These are phyloP conservation scores for Kodamaea neixiangensis DNA, from an alignment of 805 yeast genomes.

Conservation along the genomic window DNA sequence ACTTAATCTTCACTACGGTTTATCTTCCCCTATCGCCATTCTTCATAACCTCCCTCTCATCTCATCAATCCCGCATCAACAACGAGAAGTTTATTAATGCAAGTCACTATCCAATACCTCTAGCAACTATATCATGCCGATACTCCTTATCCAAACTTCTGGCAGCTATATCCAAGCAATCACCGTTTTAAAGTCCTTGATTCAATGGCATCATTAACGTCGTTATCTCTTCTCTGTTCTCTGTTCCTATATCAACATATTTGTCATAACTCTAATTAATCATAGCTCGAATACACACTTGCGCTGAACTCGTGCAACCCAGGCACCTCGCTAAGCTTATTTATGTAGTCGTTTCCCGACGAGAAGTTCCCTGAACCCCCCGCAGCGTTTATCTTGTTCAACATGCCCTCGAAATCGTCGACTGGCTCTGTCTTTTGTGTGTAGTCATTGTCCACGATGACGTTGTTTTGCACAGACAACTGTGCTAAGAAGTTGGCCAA, in stretches of 20 bases:
- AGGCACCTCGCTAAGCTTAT: slow-evolving; percentile 41
- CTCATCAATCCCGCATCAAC: neutral
- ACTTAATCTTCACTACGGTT: too few species aligned
- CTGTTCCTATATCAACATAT: neutral
- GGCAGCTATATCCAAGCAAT: too few species aligned
- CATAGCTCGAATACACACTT: slow-evolving; percentile 81
- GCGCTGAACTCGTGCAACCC: slow-evolving; percentile 89
- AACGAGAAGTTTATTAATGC: neutral
- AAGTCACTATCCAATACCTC: neutral
- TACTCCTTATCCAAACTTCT: neutral
- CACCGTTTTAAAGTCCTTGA: neutral
- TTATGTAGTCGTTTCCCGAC: slow-evolving; percentile 43
- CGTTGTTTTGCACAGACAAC: slow-evolving; percentile 63
- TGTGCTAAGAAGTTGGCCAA: slow-evolving; percentile 73
- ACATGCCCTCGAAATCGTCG: slow-evolving; percentile 27
- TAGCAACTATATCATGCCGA: too few species aligned
- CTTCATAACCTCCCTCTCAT: neutral
- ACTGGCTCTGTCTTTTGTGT: slow-evolving; percentile 22
- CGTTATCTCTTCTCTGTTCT: neutral
- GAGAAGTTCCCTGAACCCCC: slow-evolving; percentile 19
- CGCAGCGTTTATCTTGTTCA: slow-evolving; percentile 40
- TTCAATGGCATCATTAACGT: neutral
- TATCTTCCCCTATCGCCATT: too few species aligned
- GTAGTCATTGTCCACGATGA: slow-evolving; percentile 46
- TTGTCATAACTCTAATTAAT: slow-evolving; percentile 18